Conservation (phyloP, 129 eudicot species). For the Pseudognaphalium luteoalbum region DNA sequence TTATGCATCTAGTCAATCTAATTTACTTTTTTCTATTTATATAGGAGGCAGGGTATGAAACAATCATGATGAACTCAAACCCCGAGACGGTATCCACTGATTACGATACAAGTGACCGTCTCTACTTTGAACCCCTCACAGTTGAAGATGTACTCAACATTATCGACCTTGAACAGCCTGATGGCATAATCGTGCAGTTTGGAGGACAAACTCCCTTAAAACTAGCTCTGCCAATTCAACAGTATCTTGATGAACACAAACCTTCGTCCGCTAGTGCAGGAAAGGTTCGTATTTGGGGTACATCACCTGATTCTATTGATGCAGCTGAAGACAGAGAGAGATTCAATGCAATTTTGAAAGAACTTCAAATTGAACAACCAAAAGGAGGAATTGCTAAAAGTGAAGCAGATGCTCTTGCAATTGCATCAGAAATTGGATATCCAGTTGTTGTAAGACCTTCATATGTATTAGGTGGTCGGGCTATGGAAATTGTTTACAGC, state of each 20-base stretch:
- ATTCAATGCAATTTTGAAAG: slow-evolving; percentile 74
- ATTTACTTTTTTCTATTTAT: neutral
- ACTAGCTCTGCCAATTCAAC: slow-evolving; percentile 78
- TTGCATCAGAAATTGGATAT: slow-evolving; percentile 84
- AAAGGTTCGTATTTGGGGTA: slow-evolving; percentile 84
- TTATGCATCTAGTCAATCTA: neutral
- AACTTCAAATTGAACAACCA: slow-evolving; percentile 85
- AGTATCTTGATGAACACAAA: slow-evolving; percentile 64
- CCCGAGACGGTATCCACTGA: slow-evolving; percentile 98
- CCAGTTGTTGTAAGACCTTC: slow-evolving; percentile 96
- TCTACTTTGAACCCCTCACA: slow-evolving; percentile 94
- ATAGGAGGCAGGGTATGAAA: slow-evolving; percentile 90
- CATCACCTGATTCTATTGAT: slow-evolving; percentile 91
- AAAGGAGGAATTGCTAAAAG: slow-evolving; percentile 94
- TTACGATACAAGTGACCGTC: slow-evolving; percentile 89
- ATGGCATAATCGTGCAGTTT: slow-evolving; percentile 93
- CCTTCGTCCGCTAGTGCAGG: slow-evolving; percentile 62
- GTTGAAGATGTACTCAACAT: slow-evolving; percentile 85
- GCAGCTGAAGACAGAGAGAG: slow-evolving; percentile 92
- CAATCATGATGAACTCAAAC: slow-evolving; percentile 95
- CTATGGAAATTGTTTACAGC: slow-evolving; percentile 90
- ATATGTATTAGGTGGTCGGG: slow-evolving; percentile 88
- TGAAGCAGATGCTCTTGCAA: slow-evolving; percentile 71
- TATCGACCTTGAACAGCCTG: slow-evolving; percentile 83
- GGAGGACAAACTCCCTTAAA: slow-evolving; percentile 98